A percentile compares a stretch with the other conserved stretches of the same genome.
phyloP scores from a whole-genome alignment of 352 stramenopile genomes.

The Phytophthora multivora region DNA sequence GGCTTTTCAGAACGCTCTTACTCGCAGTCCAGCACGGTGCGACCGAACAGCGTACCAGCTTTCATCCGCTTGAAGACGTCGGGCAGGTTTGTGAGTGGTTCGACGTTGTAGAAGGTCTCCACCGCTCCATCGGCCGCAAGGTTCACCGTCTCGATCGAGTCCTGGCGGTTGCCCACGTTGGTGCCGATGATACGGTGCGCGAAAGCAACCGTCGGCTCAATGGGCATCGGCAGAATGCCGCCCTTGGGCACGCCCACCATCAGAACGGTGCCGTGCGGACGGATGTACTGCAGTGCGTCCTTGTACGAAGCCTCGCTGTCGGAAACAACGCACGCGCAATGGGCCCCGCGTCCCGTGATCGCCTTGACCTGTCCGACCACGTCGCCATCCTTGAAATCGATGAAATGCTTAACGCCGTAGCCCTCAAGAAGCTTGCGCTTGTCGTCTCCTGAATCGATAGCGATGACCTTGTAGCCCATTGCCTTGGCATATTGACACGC shows the following conservation, averaged over 20 bases:
- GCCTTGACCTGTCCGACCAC: slow-evolving; percentile 45
- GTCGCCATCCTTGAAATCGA: slow-evolving; percentile 68
- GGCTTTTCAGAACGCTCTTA: slow-evolving; percentile 6
- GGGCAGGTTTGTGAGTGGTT: slow-evolving; percentile 40
- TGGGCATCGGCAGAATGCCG: slow-evolving; percentile 25
- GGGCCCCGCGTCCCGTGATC: slow-evolving; percentile 45
- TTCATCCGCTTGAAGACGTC: slow-evolving; percentile 56
- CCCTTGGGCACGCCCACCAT: slow-evolving; percentile 71
- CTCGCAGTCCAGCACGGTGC: slow-evolving; percentile 56
- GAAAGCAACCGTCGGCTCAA: slow-evolving; percentile 45
- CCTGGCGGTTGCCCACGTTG: slow-evolving; percentile 61
- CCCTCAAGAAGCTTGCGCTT: slow-evolving; percentile 66
- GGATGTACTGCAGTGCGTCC: slow-evolving; percentile 62
- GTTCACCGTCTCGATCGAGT: slow-evolving; percentile 58
- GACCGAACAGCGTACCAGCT: slow-evolving; percentile 37
- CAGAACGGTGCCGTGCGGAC: slow-evolving; percentile 63
- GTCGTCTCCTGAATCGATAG: slow-evolving; percentile 58
- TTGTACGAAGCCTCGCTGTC: slow-evolving; percentile 54
- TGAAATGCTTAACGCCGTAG: slow-evolving; percentile 70
- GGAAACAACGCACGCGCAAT: slow-evolving; percentile 78
- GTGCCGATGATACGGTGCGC: slow-evolving; percentile 52
- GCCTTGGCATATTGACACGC: slow-evolving; percentile 70
- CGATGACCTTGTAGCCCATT: slow-evolving; percentile 71
- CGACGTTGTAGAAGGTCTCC: slow-evolving; percentile 46
- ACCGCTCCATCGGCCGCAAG: slow-evolving; percentile 50